Base-by-base conservation (phyloP, 176 grass and related monocot species). In the Stipa capillata region DNA sequence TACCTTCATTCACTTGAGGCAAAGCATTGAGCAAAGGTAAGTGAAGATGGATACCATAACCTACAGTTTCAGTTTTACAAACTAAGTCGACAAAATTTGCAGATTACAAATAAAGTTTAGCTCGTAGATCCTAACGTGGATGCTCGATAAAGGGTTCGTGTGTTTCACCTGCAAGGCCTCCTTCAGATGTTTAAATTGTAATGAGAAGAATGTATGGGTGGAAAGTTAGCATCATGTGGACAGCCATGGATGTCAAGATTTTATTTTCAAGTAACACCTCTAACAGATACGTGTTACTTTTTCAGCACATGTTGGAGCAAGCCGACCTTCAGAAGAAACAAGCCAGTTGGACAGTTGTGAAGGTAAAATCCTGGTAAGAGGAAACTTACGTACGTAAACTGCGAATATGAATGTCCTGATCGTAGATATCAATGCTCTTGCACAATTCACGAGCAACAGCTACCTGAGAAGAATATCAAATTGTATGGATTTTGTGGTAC, bases 391-490 rank as follows among this genome's bases (percentile, higher is more conserved):
- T 89, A 72, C 52, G 90, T 78, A 99, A 91, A 86, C 88, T 93
- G 70, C 88, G 88, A 79, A 99, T 50, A 74, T 88, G 96, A 81
- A 99, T 99, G 76, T 99, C 96, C 82, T 95, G 90, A 77, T 95
- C 90, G 39, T 99, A 99, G 37, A 95, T 72, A 87, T 99, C 92
- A 68, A 94, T 73, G 65, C 88, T 94, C 80, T 94, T 98, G 78
- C 96, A 98, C 66, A 98, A 84, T 76, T 83, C 78, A 79, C 88
- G 88, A 24, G 90, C 96, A 80, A 94, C 88, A 51, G 96, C 92
- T 69, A 93, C 86, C 92, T 98, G 84, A 73, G 83, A 85, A 81
- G 59, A 87, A 74, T 41, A 69, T 62, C 20, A 53, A 63, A 28
- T 35, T 55, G 36, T 52, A 70, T 65, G 20, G 20, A 36, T 35